phyloP scores from a whole-genome alignment of 2,329 filamentous ascomycete species.

The Talaromyces sp. region DNA sequence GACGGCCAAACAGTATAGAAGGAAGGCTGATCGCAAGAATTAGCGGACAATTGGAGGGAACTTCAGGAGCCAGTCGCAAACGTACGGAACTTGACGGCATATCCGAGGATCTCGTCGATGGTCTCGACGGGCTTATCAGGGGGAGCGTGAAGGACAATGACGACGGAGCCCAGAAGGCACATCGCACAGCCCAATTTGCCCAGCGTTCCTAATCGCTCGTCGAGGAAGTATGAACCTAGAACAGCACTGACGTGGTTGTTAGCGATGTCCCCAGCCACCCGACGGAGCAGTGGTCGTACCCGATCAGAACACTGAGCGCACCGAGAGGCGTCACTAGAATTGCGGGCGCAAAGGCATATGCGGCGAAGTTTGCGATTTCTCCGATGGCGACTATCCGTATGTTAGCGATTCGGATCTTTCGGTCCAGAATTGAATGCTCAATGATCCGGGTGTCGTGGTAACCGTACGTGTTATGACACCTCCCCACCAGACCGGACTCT shows the following conservation, averaged over 20 bases:
- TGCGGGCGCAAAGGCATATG: constrained; percentile 97
- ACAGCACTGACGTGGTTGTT: constrained; percentile 65
- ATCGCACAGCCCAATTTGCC: constrained; percentile 95
- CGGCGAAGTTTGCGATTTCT: constrained; percentile 95
- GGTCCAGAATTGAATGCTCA: constrained; percentile 12
- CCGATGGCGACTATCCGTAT: constrained; percentile 74
- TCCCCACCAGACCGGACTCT: constrained; percentile 96
- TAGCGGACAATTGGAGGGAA: not conserved
- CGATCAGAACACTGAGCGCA: constrained; percentile 91
- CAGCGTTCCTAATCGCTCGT: constrained; percentile 84
- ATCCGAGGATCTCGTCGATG: constrained; percentile 87
- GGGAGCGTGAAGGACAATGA: constrained; percentile 96
- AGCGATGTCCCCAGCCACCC: constrained; percentile 15
- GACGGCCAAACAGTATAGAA: constrained; percentile 81
- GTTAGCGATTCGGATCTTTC: constrained; percentile 26
- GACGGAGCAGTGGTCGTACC: constrained; percentile 44
- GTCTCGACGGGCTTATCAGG: constrained; percentile 89
- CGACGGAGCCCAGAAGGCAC: constrained; percentile 92
- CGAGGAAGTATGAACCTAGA: constrained; percentile 89
- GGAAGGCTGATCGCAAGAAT: constrained; percentile 67
- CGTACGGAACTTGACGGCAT: constrained; percentile 87
- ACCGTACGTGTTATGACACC: constrained; percentile 82
- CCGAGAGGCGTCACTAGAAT: constrained; percentile 96
- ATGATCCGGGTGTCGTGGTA: constrained; percentile 9
- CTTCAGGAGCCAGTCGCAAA: not conserved